Percentiles rank a stretch among this genome's conserved stretches.
These are phyloP conservation scores for Tripterygium wilfordii DNA, from an alignment of 177 flowering plant species.

Conservation along the genomic window DNA sequence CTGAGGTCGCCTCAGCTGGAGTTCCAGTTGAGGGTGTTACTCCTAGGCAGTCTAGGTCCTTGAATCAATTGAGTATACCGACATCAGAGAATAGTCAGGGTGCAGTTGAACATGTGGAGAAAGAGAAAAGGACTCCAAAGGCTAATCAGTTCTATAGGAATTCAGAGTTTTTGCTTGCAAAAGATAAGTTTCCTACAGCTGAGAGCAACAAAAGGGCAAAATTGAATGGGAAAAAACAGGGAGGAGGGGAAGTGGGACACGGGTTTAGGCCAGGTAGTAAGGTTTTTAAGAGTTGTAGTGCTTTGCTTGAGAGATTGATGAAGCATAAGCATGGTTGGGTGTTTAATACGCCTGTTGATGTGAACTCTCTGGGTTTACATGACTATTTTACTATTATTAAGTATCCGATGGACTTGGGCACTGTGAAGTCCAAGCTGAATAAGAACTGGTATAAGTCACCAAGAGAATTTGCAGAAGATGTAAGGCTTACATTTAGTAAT, in stretches of 20 bases:
- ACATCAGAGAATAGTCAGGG: constrained; percentile 39
- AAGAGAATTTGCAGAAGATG: constrained; percentile 62
- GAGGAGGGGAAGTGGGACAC: constrained; percentile 24
- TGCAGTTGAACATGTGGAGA: constrained; percentile 36
- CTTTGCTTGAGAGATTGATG: constrained; percentile 53
- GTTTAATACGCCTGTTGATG: constrained; percentile 59
- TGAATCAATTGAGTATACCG: constrained; percentile 36
- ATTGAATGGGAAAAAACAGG: constrained; percentile 41
- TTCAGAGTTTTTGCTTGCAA: constrained; percentile 52
- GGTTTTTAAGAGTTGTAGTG: constrained; percentile 39
- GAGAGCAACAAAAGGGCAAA: constrained; percentile 61
- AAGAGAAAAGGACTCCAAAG: constrained; percentile 62
- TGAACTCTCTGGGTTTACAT: constrained; percentile 42
- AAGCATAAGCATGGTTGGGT: constrained; percentile 74
- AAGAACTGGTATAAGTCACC: constrained; percentile 57
- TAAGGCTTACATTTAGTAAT: constrained; percentile 61
- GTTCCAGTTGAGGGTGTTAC: constrained; percentile 15
- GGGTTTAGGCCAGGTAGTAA: constrained; percentile 28
- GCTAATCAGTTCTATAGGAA: constrained; percentile 54
- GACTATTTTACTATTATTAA: constrained; percentile 51
- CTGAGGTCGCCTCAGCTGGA: constrained; percentile 30
- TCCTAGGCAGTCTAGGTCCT: constrained; percentile 25
- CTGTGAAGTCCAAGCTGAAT: constrained; percentile 46
- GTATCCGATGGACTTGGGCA: constrained; percentile 71
- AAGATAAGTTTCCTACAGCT: constrained; percentile 47